phyloP scores from a whole-genome alignment of 192 early-diverging fungal species.

The Podila horticola region DNA sequence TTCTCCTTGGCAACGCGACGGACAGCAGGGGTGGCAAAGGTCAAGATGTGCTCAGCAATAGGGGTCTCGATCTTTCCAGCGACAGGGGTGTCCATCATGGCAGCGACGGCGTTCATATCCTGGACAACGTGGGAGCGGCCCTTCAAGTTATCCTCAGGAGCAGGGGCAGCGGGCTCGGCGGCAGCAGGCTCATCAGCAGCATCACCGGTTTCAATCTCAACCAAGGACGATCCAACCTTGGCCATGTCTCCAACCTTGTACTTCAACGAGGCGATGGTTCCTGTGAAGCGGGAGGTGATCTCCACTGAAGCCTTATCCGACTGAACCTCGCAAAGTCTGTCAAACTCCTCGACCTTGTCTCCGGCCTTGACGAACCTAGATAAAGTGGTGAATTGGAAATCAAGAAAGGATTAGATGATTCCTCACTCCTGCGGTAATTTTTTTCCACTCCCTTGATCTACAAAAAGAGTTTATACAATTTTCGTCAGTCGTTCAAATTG shows the following conservation, averaged over 20 bases:
- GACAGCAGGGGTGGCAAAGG: conserved; percentile 90
- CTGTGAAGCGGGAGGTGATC: conserved; percentile 96
- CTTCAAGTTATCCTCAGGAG: conserved; percentile 22
- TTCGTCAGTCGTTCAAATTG: not conserved
- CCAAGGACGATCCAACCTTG: conserved; percentile 88
- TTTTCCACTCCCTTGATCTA: not conserved
- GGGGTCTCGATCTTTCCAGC: conserved; percentile 8
- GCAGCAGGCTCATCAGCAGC: conserved; percentile 23
- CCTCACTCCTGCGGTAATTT: not conserved
- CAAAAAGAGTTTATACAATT: not conserved
- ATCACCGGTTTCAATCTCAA: conserved; percentile 81
- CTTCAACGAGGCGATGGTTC: conserved; percentile 81
- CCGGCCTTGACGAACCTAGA: conserved; percentile 93
- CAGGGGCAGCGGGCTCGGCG: conserved; percentile 17
- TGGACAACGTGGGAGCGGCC: conserved; percentile 44
- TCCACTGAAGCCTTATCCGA: conserved; percentile 99
- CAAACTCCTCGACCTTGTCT: conserved; percentile 89
- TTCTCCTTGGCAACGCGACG: conserved; percentile 85
- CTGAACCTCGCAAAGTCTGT: conserved; percentile 96
- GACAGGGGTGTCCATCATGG: conserved; percentile 31
- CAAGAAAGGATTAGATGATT: not conserved
- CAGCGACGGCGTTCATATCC: conserved; percentile 41
- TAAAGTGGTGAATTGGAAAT: not conserved
- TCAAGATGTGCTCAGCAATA: conserved; percentile 45
- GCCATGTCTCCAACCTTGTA: conserved; percentile 91